Base-by-base conservation (phyloP, 2,329 filamentous ascomycete species). In the Talaromyces sp. region DNA sequence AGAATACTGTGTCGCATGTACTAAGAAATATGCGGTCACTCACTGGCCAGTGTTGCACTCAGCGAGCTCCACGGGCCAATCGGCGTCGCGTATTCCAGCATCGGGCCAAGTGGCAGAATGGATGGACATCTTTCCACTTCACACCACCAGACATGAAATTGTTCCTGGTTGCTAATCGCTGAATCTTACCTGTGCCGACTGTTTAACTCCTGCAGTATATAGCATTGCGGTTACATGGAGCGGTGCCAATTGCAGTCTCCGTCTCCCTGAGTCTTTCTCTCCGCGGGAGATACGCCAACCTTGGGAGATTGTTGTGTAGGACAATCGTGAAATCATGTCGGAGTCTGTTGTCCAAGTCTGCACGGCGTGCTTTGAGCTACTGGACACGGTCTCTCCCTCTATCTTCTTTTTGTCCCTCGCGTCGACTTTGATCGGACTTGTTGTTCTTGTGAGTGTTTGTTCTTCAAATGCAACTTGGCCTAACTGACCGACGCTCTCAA, bases 91-190 rank as follows among this genome's bases (percentile, higher is more conserved):
- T n/a, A 59, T 59, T 38, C 31, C 3, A 27, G 4, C 57, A 55
- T 59, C 51, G 26, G 53, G 57, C 57, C 57, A 59, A 59, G 57
- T 59, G 57, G 57, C 57, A 57, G 55, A 21, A 57, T 58, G 35
- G 31, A 48, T 29, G 14, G n/a, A 35, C 43, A 2, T 52, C 24
- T 52, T 32, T 48, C 41, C 27, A 29, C 17, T 19, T 31, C 24
- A 52, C 48, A 29, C 24, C 48, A 52, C 27, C 48, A 52, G 19
- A 14, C 43, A 46, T 46, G 43, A n/a, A n/a, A 10, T 29, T 52
- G 48, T 52, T 52, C 26, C 48, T 27, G 26, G 14, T 29, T 27
- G 48, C 12, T 29, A 29, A 50, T 52, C 48, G 24, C 27, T 31
- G 48, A 55, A 12, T 46, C 38, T 38, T 38, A 27, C 17, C 48